Conservation (phyloP, 768 basidiomycete species). For the Xanthoconium stramineum region DNA sequence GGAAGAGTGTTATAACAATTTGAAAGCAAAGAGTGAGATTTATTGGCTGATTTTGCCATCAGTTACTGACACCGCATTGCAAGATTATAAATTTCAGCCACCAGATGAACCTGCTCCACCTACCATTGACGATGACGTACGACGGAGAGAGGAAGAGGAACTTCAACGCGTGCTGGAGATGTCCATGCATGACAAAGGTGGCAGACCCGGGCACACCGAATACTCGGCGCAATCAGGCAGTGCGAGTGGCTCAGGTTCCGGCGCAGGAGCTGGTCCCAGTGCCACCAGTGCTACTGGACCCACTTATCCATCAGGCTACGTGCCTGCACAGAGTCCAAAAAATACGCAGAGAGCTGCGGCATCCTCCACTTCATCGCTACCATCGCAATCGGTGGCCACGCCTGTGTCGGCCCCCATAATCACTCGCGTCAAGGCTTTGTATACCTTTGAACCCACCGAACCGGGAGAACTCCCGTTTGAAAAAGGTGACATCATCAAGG, state of each 20-base stretch:
- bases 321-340: slow-evolving; percentile 55
- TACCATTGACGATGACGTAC: slow-evolving; percentile 71
- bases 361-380: slow-evolving; percentile 28
- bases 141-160: slow-evolving; percentile 89
- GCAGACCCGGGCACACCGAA: slow-evolving; percentile 53
- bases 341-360: slow-evolving; percentile 36
- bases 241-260: slow-evolving; percentile 33
- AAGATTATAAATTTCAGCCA: slow-evolving; percentile 72
- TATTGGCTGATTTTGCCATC: not conserved
- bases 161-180: slow-evolving; percentile 89
- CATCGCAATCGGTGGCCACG: slow-evolving; percentile 17
- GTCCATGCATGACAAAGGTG: slow-evolving; percentile 90
- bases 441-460: slow-evolving; percentile 84
- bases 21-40: slow-evolving; percentile 76
- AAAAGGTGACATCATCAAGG: slow-evolving; percentile 91
- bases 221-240: slow-evolving; percentile 40
- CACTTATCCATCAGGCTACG: slow-evolving; percentile 52
- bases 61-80: slow-evolving; percentile 10
- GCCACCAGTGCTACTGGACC: slow-evolving; percentile 24
- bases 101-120: slow-evolving; percentile 64
- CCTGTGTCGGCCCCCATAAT: slow-evolving; percentile 42
- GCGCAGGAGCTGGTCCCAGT: slow-evolving; percentile 22
- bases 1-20: slow-evolving; percentile 80
- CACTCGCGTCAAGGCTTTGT: slow-evolving; percentile 84
- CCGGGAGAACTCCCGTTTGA: slow-evolving; percentile 89